Percentiles rank a stretch among this genome's conserved stretches.
Evolutionary conservation across 768 basidiomycete genomes (phyloP).

Genomic region (Termitomyces heimii): DNA sequence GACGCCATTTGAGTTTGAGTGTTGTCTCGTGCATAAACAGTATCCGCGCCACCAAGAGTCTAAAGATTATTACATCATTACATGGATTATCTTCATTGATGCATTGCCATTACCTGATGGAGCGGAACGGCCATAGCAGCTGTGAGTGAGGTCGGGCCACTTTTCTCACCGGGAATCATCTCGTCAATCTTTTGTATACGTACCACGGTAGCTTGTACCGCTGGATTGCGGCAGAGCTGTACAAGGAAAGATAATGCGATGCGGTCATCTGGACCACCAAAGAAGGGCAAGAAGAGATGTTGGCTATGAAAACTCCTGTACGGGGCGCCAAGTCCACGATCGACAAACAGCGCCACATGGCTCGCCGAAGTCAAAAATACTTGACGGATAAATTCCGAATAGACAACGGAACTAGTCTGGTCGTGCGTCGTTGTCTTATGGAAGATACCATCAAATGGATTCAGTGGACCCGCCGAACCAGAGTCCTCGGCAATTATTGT

Average conservation of each 20-base stretch:
- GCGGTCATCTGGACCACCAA: conserved; percentile 92
- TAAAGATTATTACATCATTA: conserved; percentile 11
- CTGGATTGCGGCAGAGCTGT: conserved; percentile 62
- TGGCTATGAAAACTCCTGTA: conserved; percentile 26
- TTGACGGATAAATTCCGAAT: conserved; percentile 81
- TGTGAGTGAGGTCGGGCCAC: neutral
- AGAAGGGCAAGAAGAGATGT: conserved; percentile 84
- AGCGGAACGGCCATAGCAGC: conserved; percentile 7
- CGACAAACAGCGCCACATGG: conserved; percentile 85
- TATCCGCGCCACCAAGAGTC: conserved; percentile 55
- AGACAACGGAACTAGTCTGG: conserved; percentile 48
- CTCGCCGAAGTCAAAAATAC: conserved; percentile 67
- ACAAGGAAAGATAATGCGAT: conserved; percentile 76
- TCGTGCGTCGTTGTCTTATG: conserved; percentile 42
- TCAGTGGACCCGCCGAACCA: conserved; percentile 25
- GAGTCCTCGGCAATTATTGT: conserved; percentile 19
- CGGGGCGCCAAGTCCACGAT: conserved; percentile 45
- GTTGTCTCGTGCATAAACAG: conserved; percentile 59
- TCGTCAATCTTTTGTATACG: conserved; percentile 46
- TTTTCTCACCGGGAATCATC: conserved; percentile 21
- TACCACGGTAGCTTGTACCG: conserved; percentile 69
- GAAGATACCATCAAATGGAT: conserved; percentile 81
- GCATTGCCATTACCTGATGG: conserved; percentile 23
- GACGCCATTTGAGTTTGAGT: conserved; percentile 69
- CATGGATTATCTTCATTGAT: neutral